Base-by-base conservation (phyloP, 2,329 filamentous ascomycete species). In the Fusarium albidum region DNA sequence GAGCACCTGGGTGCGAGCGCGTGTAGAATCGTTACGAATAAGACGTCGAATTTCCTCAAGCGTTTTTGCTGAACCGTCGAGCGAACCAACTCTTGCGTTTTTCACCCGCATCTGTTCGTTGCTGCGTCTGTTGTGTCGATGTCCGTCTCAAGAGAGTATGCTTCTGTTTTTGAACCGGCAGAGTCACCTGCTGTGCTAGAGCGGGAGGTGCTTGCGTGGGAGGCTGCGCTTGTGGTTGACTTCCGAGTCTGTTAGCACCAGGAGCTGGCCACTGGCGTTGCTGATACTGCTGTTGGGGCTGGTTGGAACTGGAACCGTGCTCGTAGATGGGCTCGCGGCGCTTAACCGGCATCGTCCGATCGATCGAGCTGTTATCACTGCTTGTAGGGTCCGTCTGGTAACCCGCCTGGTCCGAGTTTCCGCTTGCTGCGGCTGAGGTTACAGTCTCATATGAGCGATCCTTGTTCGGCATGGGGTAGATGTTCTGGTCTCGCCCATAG, bases 11-110 rank as follows among this genome's bases (percentile, higher is more conserved):
- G n/a, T 48, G 43, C 45, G 45, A 39, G 35, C 17, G 25, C 34
- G 39, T 55, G 41, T 49, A 42, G 44, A 39, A 43, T 49, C 25
- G 38, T 49, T 37, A 37, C 49, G 49, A 47, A 25, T 26, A 26
- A 45, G 33, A 37, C 7, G 35, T 47, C 39, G 8, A 18, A 17
- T 27, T 33, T 41, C 44, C 41, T 65, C 39, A 68, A 33, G 63
- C 41, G 29, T 75, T 74, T 69, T 81, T 92, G 80, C 89, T 95
- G 73, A 96, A 95, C 49, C 87, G 83, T 65, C 87, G 85, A 69
- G 90, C 86, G 67, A 98, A 87, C 92, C 93, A 96, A 71, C 92
- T 95, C 82, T 92, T 93, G 61, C 90, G 83, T 81, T 96, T 96
- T 55, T 92, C 89, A 11, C 69, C 69, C 15, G 64, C 57, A 5